These are phyloP conservation scores for Kuraishia floccosa DNA, from an alignment of 805 yeast genomes.

Conservation along the genomic window DNA sequence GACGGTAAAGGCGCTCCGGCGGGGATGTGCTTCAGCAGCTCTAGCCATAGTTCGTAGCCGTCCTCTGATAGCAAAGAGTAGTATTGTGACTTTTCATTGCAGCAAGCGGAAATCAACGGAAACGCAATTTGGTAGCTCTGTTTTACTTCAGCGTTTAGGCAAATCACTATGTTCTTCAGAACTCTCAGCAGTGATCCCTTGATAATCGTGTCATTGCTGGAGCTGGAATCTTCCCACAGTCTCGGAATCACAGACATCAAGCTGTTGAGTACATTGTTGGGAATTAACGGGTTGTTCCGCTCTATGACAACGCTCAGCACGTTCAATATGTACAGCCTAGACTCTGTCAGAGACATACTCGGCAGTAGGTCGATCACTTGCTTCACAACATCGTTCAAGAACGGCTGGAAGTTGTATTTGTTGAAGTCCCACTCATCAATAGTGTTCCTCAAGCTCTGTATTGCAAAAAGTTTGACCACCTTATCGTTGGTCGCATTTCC, in stretches of 20 bases:
- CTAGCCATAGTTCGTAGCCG: constrained; percentile 78
- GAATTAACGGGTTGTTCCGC: constrained; percentile 53
- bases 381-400: constrained; percentile 36
- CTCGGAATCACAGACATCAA: constrained; percentile 50
- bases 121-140: constrained; percentile 42
- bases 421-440: constrained; percentile 85
- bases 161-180: constrained; percentile 40
- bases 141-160: constrained; percentile 42
- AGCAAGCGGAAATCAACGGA: constrained; percentile 51
- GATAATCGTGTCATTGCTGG: constrained; percentile 29
- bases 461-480: constrained; percentile 72
- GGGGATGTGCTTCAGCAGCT: constrained; percentile 54
- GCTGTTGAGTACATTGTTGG: constrained; percentile 35
- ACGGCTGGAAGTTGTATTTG: constrained; percentile 58
- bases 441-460: constrained; percentile 54
- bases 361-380: constrained; percentile 38
- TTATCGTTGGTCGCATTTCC: constrained; percentile 45
- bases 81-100: constrained; percentile 47
- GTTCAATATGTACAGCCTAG: constrained; percentile 63
- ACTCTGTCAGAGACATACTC: constrained; percentile 50
- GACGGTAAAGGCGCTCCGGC: constrained; percentile 17
- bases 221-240: constrained; percentile 58
- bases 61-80: constrained; percentile 65
- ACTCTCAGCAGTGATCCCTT: constrained; percentile 44
- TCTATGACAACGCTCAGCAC: constrained; percentile 54